phyloP scores from a whole-genome alignment of 1,284 basidiomycete genomes.

The Naganishia sp. region DNA sequence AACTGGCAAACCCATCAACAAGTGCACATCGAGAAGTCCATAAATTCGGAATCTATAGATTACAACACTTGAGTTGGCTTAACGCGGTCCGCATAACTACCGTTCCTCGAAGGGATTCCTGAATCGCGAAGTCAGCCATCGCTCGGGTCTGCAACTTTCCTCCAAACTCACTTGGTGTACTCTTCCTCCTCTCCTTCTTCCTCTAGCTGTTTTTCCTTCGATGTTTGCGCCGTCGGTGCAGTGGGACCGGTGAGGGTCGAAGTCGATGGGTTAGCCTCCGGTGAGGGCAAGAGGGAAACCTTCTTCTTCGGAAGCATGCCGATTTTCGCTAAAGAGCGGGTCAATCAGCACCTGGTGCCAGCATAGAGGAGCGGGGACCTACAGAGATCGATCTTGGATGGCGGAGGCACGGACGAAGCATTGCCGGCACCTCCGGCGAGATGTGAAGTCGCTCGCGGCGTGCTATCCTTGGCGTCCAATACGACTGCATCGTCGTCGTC shows the following conservation, averaged over 20 bases:
- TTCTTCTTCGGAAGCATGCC: constrained; percentile 53
- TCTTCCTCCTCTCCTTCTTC: constrained; percentile 53
- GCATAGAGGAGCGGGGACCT: constrained; percentile 29
- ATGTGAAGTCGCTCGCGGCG: constrained; percentile 6
- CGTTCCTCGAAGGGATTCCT: constrained; percentile 53
- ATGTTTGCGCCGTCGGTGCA: constrained; percentile 30
- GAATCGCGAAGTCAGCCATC: not conserved
- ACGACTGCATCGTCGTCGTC: constrained; percentile 21
- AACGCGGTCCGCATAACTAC: not conserved
- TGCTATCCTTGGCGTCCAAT: constrained; percentile 14
- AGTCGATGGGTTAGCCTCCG: constrained; percentile 40
- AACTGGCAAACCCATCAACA: no score
- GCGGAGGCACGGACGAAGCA: constrained; percentile 5
- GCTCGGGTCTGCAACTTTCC: no score
- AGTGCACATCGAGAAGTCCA: no score
- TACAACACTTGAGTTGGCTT: not conserved
- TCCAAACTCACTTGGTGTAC: constrained; percentile 48
- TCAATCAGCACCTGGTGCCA: not conserved
- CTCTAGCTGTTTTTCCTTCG: constrained; percentile 43
- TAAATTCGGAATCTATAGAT: not conserved
- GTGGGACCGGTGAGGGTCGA: constrained; percentile 43
- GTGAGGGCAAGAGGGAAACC: constrained; percentile 49
- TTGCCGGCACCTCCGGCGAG: constrained; percentile 4
- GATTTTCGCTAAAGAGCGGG: constrained; percentile 45
- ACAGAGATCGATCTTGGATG: constrained; percentile 53